Base-by-base conservation (phyloP, 305 asterid genomes). In the Rubia peregrina region DNA sequence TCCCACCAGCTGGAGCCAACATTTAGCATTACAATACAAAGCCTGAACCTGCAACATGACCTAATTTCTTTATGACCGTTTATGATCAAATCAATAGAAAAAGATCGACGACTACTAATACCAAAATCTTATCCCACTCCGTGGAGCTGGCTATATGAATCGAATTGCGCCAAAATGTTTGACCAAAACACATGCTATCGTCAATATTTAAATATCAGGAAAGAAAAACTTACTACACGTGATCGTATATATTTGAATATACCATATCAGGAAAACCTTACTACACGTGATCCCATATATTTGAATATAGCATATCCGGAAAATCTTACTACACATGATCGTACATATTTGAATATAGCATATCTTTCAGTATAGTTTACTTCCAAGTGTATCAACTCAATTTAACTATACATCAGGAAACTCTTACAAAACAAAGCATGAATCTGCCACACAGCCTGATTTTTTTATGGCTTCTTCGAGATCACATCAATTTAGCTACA, bases 1-100 rank as follows among this genome's bases (percentile, higher is more conserved):
- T 74, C 83, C 91, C 93, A 82, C 84, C 95, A 83, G 80, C 80
- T 70, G 89, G 91, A 70, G 85, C 92, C 83, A 88, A 92, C 96
- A 88, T 88, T 84, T 92, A 88, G 96, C 97, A 92, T 90, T 81
- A 82, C 96, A 88, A 72, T 71, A 55, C 21, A 9, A 51, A 10
- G 10, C n/a, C 19, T 17, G 36, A 17, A 11, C 41, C 72, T 68
- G 30, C 63, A 68, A 33, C 48, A 51, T 30, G 9, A 33, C n/a
- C 41, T 17, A 40, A 68, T 68, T n/a, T 41, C 16, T n/a, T 17
- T 17, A 59, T 69, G 33, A 51, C 51, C 10, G 3, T 8, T 43
- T 3, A 51, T 0, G 56, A 67, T 67, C 14, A 55, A 16, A 16
- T 51, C 46, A 68, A 9, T n/a, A 6, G 8, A n/a, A 51, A 53